Percentiles rank a stretch among this genome's conserved stretches.
phyloP scores from a whole-genome alignment of 108 stramenopile genomes.

The Aureococcus anophagefferens region DNA sequence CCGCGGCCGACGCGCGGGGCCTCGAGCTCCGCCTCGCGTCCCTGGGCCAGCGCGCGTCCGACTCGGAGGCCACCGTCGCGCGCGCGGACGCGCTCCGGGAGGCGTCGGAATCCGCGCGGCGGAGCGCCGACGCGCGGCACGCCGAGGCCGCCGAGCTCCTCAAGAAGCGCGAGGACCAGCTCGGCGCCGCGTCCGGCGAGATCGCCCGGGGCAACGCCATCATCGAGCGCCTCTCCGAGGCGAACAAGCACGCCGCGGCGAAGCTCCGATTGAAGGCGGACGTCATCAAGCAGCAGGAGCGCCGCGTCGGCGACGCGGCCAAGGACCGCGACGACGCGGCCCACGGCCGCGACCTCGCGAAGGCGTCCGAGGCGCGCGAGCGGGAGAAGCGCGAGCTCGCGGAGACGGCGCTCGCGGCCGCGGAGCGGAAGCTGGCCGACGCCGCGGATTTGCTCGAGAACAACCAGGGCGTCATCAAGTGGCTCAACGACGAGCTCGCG shows the following conservation, averaged over 20 bases:
- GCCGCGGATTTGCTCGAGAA: constrained; percentile 29
- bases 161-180: constrained; percentile 37
- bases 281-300: constrained; percentile 40
- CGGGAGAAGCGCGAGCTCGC: constrained; percentile 5
- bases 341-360: neutral
- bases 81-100: neutral
- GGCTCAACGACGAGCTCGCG: constrained; percentile 43
- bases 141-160: neutral
- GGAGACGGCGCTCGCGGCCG: constrained; percentile 14
- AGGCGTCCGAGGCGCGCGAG: constrained; percentile 9
- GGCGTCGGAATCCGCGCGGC: neutral
- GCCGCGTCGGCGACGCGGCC: neutral
- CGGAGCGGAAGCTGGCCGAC: constrained; percentile 26
- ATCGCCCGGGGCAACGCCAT: constrained; percentile 40
- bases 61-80: neutral
- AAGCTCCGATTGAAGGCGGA: constrained; percentile 34
- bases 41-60: no score
- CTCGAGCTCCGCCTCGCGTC: neutral
- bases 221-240: constrained; percentile 32
- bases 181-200: constrained; percentile 28
- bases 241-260: constrained; percentile 9
- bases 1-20: neutral
- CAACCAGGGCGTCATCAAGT: constrained; percentile 49
- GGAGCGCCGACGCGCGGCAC: neutral
- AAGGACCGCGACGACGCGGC: neutral